Base-by-base conservation (phyloP, 495 filamentous ascomycete species). In the Terfezia claveryi region DNA sequence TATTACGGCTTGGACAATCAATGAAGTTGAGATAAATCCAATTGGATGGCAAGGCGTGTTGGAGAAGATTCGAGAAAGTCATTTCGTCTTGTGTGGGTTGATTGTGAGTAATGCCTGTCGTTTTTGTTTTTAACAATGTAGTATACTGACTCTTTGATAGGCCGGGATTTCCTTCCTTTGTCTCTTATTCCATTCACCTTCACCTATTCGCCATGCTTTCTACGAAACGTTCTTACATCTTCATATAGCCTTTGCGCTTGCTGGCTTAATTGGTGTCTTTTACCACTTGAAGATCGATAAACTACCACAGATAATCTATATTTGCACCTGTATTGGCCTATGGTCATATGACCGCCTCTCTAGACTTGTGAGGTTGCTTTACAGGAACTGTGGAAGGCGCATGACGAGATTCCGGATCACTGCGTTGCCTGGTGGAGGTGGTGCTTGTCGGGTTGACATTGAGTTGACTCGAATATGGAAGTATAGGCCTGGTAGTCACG, bases 181-280 rank as follows among this genome's bases (percentile, higher is more conserved):
- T 57, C 61, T 87, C 37, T 57, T 81, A 27, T 60, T 86, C 49
- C 57, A 75, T 23, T 82, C 87, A 32, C 71, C 80, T 11, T 85
- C 85, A 1, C 76, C 84, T 4, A 61, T 98, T 49, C 79, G 91
- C 38, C 89, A 94, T 67, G 88, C 89, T 16, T 94, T 93, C 68
- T 96, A 98, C 68, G 92, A 96, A 68, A 85, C 82, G 0, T 98
- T 96, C 70, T 72, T 96, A 55, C 79, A 83, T 59, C 61, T 81
- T 23, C 91, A 98, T 67, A 83, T 92, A 58, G 69, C 77, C 23
- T 65, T 87, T 12, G 83, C 78, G 12, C 60, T 82, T 44, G 67
- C 73, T 20, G 75, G 87, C 36, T 74, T 71, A 54, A 74, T 74
- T 60, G 77, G 71, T 11, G 69, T 82, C 1, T 93, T 79, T 74